Evolutionary conservation across 331 rosid genomes (phyloP).

Genomic region (Phaseolus coccineus): DNA sequence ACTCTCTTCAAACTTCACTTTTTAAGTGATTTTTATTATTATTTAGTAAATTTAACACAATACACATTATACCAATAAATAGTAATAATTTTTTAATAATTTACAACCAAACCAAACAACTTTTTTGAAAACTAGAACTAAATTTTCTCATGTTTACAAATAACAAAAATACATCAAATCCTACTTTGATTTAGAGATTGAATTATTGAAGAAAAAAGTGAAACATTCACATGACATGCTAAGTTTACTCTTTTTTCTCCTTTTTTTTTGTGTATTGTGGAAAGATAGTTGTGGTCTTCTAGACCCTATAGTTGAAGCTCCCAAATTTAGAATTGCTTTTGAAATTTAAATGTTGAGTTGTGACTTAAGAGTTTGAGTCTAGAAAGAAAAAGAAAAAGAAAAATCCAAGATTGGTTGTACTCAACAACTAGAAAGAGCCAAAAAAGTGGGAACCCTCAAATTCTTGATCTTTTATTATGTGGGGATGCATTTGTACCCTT

Average conservation of each 20-base stretch:
- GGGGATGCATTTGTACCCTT: slow-evolving; percentile 30
- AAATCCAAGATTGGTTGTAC: slow-evolving; percentile 25
- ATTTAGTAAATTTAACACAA: too few species aligned
- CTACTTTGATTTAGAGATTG: background rate
- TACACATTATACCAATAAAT: too few species aligned
- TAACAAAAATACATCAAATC: background rate
- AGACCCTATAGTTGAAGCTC: background rate
- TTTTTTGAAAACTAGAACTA: background rate
- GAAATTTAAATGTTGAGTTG: slow-evolving; percentile 27
- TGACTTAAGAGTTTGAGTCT: slow-evolving; percentile 8
- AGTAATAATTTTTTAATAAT: too few species aligned
- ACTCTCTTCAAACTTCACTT: too few species aligned
- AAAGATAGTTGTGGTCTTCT: background rate
- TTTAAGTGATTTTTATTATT: too few species aligned
- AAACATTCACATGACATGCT: background rate
- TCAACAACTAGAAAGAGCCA: background rate
- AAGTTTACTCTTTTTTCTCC: background rate
- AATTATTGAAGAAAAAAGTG: background rate
- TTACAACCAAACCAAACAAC: too few species aligned
- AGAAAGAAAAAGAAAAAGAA: slow-evolving; percentile 29
- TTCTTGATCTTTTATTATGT: slow-evolving; percentile 10
- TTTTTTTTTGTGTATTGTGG: too few species aligned
- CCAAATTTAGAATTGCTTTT: slow-evolving; percentile 22
- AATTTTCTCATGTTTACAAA: background rate
- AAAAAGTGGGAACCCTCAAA: slow-evolving; percentile 24